These are phyloP conservation scores for Jaminaea rosea DNA, from an alignment of 1,284 basidiomycete species.

Conservation along the genomic window DNA sequence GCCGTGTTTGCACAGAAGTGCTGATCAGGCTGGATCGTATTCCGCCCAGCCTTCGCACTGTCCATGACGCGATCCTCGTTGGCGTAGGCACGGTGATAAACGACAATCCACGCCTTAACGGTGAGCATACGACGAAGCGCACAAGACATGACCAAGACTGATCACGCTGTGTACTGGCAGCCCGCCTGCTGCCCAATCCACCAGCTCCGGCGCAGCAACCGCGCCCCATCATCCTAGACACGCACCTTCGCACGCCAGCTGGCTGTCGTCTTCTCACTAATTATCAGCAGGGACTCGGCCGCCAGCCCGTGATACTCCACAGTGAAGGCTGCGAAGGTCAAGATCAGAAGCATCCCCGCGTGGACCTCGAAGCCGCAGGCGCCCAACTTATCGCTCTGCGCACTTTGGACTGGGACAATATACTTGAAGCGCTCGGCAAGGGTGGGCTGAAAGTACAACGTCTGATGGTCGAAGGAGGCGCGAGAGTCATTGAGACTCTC, in stretches of 20 bases:
- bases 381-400: constrained; percentile 49
- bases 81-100: constrained; percentile 82
- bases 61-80: constrained; percentile 86
- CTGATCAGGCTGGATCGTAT: no score
- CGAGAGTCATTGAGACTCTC: constrained; percentile 70
- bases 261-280: constrained; percentile 68
- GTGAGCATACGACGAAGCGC: constrained; percentile 51
- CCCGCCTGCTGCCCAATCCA: constrained; percentile 2
- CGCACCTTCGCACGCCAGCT: constrained; percentile 59
- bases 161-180: neutral
- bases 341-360: constrained; percentile 16
- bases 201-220: constrained; percentile 52
- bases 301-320: constrained; percentile 68
- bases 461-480: constrained; percentile 94
- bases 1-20: constrained; percentile 76
- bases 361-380: constrained; percentile 45
- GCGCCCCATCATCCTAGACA: constrained; percentile 75
- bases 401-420: constrained; percentile 12
- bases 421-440: constrained; percentile 17
- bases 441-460: constrained; percentile 59
- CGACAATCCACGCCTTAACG: constrained; percentile 86
- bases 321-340: constrained; percentile 32
- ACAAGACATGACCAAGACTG: neutral
- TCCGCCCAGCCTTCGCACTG: constrained; percentile 48
- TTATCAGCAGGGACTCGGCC: constrained; percentile 56